Conservation (phyloP, 352 stramenopile species). For the Globisporangium alternatum region DNA sequence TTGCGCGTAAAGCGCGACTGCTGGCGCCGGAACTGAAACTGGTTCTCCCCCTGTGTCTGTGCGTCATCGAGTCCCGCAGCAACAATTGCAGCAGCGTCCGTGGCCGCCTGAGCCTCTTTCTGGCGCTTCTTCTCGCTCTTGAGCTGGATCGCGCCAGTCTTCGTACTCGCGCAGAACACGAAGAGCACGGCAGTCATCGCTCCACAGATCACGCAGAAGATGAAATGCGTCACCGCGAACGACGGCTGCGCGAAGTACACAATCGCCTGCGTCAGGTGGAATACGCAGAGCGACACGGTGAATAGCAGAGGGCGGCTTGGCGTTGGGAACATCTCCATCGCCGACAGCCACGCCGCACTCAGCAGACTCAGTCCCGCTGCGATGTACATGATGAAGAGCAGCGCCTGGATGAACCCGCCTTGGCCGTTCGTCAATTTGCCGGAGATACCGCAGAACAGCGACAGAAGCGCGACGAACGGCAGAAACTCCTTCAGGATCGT, state of each 20-base stretch:
- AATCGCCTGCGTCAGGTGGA: constrained; percentile 47
- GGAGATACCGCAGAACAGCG: constrained; percentile 57
- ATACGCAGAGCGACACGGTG: constrained; percentile 65
- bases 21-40: constrained; percentile 40
- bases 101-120: constrained; percentile 28
- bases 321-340: constrained; percentile 80
- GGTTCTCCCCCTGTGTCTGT: constrained; percentile 17
- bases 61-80: constrained; percentile 24
- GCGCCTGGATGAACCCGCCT: constrained; percentile 35
- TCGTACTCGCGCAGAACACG: constrained; percentile 75
- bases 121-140: constrained; percentile 83
- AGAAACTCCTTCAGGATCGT: constrained; percentile 89
- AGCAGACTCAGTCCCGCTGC: constrained; percentile 63
- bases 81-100: constrained; percentile 21
- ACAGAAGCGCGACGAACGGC: constrained; percentile 63
- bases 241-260: constrained; percentile 61
- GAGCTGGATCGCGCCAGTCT: constrained; percentile 78
- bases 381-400: constrained; percentile 68
- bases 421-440: constrained; percentile 34
- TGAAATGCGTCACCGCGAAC: constrained; percentile 57
- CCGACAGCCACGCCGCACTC: constrained; percentile 69
- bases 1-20: constrained; percentile 55
- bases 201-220: constrained; percentile 41
- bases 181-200: constrained; percentile 65
- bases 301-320: constrained; percentile 64